Conservation (phyloP, 768 basidiomycete species). For the Xerocomellus amylosporus region DNA sequence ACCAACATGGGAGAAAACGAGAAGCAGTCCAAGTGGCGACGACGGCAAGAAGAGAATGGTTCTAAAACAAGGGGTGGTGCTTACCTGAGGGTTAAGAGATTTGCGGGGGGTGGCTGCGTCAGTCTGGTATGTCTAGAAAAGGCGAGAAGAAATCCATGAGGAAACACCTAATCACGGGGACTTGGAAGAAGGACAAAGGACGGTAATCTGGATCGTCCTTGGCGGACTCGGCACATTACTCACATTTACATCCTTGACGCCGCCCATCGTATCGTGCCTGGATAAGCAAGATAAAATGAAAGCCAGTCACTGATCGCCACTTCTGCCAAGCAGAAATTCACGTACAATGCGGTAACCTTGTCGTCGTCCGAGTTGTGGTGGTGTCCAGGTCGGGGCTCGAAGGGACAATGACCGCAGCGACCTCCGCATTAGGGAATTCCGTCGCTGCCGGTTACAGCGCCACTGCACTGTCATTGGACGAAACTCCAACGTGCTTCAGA, state of each 20-base stretch:
- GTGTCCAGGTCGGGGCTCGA: neutral
- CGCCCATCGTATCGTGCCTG: slow-evolving; percentile 20
- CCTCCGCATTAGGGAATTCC: slow-evolving; percentile 14
- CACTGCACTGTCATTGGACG: neutral
- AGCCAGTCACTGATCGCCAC: neutral
- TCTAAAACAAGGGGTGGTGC: slow-evolving; percentile 17
- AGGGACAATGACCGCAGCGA: neutral
- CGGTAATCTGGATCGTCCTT: slow-evolving; percentile 12
- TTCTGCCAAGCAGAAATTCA: neutral
- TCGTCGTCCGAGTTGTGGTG: slow-evolving; percentile 5
- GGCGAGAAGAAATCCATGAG: slow-evolving; percentile 16
- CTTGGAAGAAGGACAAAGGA: slow-evolving; percentile 3
- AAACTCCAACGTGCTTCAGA: neutral
- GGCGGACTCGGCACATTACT: slow-evolving; percentile 26
- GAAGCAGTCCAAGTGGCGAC: neutral
- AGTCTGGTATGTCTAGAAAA: slow-evolving; percentile 27
- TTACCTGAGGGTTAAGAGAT: slow-evolving; percentile 32
- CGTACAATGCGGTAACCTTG: slow-evolving; percentile 5
- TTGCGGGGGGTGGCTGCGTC: slow-evolving; percentile 30
- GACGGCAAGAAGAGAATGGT: slow-evolving; percentile 10
- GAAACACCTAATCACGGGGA: slow-evolving; percentile 9
- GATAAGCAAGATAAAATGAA: neutral
- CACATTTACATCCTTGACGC: slow-evolving; percentile 29
- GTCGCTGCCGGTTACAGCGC: neutral
- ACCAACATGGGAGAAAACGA: slow-evolving; percentile 20